phyloP scores from a whole-genome alignment of 305 asterid species.

The Fraxinus nigra region DNA sequence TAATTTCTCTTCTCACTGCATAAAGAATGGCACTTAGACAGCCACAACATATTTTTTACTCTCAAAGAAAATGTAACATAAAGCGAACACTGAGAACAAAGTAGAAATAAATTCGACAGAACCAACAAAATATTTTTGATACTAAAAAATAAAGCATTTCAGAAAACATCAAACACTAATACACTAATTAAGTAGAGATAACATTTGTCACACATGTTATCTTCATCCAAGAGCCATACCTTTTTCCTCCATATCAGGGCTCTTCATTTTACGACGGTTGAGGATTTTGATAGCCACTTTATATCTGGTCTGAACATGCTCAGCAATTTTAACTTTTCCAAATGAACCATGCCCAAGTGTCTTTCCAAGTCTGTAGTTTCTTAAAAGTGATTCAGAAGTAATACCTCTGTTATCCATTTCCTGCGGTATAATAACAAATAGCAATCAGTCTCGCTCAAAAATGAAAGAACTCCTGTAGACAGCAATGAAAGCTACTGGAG shows the following conservation, averaged over 20 bases:
- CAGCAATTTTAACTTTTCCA: constrained; percentile 91
- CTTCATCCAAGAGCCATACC: constrained; percentile 37
- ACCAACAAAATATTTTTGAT: not conserved
- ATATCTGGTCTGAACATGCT: constrained; percentile 72
- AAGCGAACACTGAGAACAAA: not conserved
- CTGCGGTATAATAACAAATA: constrained; percentile 24
- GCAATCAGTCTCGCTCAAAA: not conserved
- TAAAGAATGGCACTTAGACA: constrained; percentile 23
- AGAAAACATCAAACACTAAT: not conserved
- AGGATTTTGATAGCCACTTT: constrained; percentile 94
- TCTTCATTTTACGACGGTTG: constrained; percentile 73
- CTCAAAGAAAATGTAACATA: constrained; percentile 3
- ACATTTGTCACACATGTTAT: not conserved
- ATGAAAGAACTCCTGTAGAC: not conserved
- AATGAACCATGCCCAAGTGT: constrained; percentile 91
- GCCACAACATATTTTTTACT: not conserved
- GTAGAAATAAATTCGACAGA: constrained; percentile 1
- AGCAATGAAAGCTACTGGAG: not conserved
- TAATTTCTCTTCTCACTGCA: constrained; percentile 88
- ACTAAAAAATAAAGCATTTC: constrained; percentile 13
- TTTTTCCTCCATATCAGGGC: constrained; percentile 93
- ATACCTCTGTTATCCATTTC: constrained; percentile 62
- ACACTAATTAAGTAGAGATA: not conserved
- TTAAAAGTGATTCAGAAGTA: constrained; percentile 41
- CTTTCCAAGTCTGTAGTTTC: constrained; percentile 80